Percentiles rank a stretch among this genome's conserved stretches.
These are phyloP conservation scores for Rosa persica DNA, from an alignment of 306 rosid species.

Conservation along the genomic window DNA sequence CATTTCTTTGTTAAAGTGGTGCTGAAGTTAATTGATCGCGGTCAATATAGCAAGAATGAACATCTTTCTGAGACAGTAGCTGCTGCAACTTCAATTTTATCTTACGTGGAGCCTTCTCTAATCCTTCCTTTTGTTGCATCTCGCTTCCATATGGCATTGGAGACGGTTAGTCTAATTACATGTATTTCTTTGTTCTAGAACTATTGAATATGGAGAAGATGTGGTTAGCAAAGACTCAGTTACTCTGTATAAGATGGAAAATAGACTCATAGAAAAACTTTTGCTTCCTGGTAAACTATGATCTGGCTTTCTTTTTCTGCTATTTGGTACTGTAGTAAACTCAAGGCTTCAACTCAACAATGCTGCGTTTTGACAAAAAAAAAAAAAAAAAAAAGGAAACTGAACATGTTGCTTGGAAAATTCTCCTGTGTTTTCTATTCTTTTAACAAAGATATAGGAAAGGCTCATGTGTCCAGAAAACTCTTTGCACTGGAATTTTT, in stretches of 20 bases:
- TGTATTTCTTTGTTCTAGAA: constrained; percentile 30
- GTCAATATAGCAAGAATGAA: constrained; percentile 99
- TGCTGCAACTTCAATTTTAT: constrained; percentile 86
- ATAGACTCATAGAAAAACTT: not conserved
- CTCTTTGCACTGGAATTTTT: not conserved
- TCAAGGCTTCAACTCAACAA: not conserved
- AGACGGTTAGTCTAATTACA: constrained; percentile 75
- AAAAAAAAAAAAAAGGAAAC: not conserved
- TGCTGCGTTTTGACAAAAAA: not conserved
- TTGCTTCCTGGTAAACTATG: not conserved
- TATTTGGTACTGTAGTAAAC: not conserved
- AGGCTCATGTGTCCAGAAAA: not conserved
- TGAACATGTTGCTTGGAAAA: not conserved
- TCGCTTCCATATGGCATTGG: constrained; percentile 98
- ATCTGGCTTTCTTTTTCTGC: not conserved
- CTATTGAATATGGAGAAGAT: constrained; percentile 14
- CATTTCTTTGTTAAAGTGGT: constrained; percentile 70
- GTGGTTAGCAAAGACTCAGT: not conserved
- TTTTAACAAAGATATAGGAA: not conserved
- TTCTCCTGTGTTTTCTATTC: not conserved
- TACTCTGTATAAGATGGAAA: not conserved
- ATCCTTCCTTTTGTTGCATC: constrained; percentile 97
- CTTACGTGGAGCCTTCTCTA: constrained; percentile 88
- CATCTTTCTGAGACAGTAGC: constrained; percentile 96
- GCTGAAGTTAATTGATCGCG: constrained; percentile 92